Evolutionary conservation across 306 rosid genomes (phyloP), one percentile per base, ranked within the genome.

Genomic region (Hippophae tibetana): DNA sequence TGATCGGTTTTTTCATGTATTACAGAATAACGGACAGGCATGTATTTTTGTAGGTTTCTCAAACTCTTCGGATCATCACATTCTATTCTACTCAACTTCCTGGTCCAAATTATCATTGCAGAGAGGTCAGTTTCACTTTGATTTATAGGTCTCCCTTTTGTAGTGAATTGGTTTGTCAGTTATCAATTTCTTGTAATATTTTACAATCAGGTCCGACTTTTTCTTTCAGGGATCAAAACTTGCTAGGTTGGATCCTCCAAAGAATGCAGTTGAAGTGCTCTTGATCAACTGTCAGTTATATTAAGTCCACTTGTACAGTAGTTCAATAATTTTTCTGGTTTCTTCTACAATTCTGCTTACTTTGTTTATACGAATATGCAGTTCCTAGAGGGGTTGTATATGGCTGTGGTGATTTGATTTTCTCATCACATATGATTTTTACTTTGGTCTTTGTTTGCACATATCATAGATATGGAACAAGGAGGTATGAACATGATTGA

Each of bases 71-170:
- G 53, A 70, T 87, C 58, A 25, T 90, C 56, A 80, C 94, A 27
- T 84, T 90, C 65, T 82, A 86, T 70, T 83, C 97, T 8, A 90
- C 97, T 14, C 94, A 84, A 65, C 95, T 90, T 79, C 94, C 90
- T 62, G 97, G 95, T 74, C 97, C 95, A 65, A 87, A 83, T 69
- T 86, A 84, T 55, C 94, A 90, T 61, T 84, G 94, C 73, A 84
- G 90, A 1, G 81, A 69, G 90, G 97, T 86, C 75, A 59, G 13
- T 38, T 13, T 23, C 63, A 59, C 27, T 13, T 42, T 44, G 52
- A 48, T 67, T 62, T 8, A 14, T 26, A 53, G 50, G 8, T 23
- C 48, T 14, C 48, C 40, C 11, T 66, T 9, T 42, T 46, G 5
- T 25, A 31, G 56, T 58, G 46, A 40, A 64, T 23, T 51, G 40